Base-by-base conservation (phyloP, 805 yeast species). In the Candida pini region DNA sequence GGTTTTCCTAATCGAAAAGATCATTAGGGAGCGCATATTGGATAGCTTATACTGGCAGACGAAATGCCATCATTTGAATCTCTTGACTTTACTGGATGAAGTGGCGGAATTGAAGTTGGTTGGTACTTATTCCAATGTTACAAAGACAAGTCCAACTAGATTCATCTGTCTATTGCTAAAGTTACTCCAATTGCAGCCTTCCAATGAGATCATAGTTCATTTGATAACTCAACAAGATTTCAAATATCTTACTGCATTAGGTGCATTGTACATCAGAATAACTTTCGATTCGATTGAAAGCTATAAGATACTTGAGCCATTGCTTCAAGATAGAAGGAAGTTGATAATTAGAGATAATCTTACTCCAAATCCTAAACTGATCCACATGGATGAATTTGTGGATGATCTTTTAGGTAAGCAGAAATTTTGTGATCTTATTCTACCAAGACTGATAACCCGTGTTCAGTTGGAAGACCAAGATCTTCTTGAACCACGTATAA, bases 151-250 rank as follows among this genome's bases (percentile, higher is more conserved):
- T 40, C 92, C 94, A 0, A 65, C 82, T 13, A 80, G 78, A 10
- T 87, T 86, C 47, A 53, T 85, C n/a, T 79, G 95, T 50, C 66
- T 95, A 29, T 56, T 87, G 22, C 74, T 86, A 49, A 77, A 90
- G 43, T 54, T 90, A 38, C 64, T 89, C 4, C 95, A 90, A 55
- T 57, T 92, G 13, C 76, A 76, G 41, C 97, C 97, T 0, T 48
- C 68, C 2, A 48, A 51, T 9, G 83, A 76, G 4, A 73, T 85
- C 4, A 51, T 84, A 2, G 51, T 62, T 13, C 69, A 76, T 35
- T 69, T 73, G 42, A 58, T 81, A 9, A 55, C 55, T 2, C 92
- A 89, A 47, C 60, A 65, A 32, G 76, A 80, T 36, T 89, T 89
- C 69, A 85, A 86, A 56, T 88, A 87, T 50, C 57, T 86, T 31